phyloP scores from a whole-genome alignment of 352 stramenopile genomes.

The Globisporangium recalcitrans region DNA sequence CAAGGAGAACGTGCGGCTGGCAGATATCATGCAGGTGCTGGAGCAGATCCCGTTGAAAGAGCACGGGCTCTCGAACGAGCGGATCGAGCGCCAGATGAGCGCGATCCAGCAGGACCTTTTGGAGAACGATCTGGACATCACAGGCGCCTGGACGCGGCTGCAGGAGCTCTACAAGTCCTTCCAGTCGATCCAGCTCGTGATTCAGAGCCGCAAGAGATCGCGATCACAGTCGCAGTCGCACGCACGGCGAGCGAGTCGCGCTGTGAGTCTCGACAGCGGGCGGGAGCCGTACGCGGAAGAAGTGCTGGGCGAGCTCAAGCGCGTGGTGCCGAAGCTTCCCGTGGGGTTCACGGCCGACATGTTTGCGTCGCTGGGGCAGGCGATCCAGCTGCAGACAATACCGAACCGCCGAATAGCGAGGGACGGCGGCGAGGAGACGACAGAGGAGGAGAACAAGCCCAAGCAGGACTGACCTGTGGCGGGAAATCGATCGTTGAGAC shows the following conservation, averaged over 20 bases:
- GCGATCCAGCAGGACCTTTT: constrained; percentile 23
- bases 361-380: constrained; percentile 55
- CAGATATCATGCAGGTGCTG: constrained; percentile 23
- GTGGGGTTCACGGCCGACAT: constrained; percentile 56
- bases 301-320: constrained; percentile 29
- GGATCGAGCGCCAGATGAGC: constrained; percentile 25
- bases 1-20: constrained; percentile 6
- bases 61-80: constrained; percentile 20
- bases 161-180: constrained; percentile 43
- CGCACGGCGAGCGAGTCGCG: constrained; percentile 18
- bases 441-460: not conserved
- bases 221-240: constrained; percentile 1
- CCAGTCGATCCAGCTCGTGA: constrained; percentile 31
- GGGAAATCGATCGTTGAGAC: no score
- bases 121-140: constrained; percentile 20
- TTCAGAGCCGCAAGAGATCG: constrained; percentile 22
- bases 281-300: constrained; percentile 10
- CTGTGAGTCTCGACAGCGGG: constrained; percentile 15
- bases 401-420: constrained; percentile 1
- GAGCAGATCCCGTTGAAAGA: constrained; percentile 34
- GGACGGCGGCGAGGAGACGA: not conserved
- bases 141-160: constrained; percentile 25
- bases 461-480: constrained; percentile 11
- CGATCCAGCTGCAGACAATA: constrained; percentile 28
- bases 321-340: constrained; percentile 37